Evolutionary conservation across 371 early-diverging fungal genomes (phyloP), one percentile per base, ranked within the genome.

Genomic region (Mortierella sp.): DNA sequence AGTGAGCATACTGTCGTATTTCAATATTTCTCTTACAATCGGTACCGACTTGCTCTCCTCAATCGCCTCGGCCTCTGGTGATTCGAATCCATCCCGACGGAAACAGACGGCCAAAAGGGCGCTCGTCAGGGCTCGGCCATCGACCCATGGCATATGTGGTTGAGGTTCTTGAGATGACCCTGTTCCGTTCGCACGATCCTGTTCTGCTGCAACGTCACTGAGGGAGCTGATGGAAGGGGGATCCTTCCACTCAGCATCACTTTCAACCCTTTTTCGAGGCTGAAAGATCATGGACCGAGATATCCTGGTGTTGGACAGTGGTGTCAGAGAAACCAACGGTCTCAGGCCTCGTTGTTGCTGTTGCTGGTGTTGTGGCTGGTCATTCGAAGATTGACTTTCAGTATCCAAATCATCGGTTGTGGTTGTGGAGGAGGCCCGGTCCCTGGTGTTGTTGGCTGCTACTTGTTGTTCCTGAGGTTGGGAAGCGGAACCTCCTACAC

Each of bases 1-100:
- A 18, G 79, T 77, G 60, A 77, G 63, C 79, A 77, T 77, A 19
- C 73, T 66, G 37, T 77, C 79, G 60, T 77, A 77, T 56, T 72
- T 72, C 2, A 77, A 48, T 2, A 77, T 56, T 37, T 77, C 79
- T 14, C 15, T 55, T 7, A 77, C 69, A 21, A 77, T 77, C 5
- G 79, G 70, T 1, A 77, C 73, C 1, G 79, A 70, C 16, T 29
- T 52, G 2, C 45, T 56, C 59, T 79, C 80, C 50, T 79, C 80
- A 7, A 60, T 29, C 2, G 67, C 53, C 19, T 68, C 73, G 1
- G 67, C 70, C 43, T 67, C 70, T 21, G 62, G 64, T 19, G 80
- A 60, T 25, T 67, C 73, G 51, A 68, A 66, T 0, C 80, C 80
- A 9, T 73, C 64, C 14, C 80, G 69, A 3, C 80, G 80, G 60